Percentiles rank a stretch among this genome's conserved stretches.
Conservation (phyloP, 495 filamentous ascomycete genomes). For the Penicillium coffeae region DNA sequence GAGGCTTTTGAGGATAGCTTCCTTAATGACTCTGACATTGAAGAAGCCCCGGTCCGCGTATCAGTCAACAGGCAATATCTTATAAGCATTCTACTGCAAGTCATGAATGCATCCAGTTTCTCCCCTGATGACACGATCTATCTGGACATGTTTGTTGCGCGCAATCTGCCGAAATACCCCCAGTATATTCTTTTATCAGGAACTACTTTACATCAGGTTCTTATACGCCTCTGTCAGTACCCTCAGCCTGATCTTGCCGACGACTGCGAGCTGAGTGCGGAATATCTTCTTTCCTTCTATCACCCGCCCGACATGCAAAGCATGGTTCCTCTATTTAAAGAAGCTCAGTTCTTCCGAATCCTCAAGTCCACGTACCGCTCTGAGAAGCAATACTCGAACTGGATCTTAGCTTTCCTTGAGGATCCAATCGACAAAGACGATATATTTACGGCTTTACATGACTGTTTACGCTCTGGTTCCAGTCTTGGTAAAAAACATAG, state of each 20-base stretch:
- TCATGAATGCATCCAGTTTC: constrained; percentile 74
- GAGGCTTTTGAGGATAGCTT: constrained; percentile 97
- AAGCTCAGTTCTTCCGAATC: constrained; percentile 88
- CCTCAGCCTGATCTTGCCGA: constrained; percentile 78
- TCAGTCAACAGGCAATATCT: constrained; percentile 88
- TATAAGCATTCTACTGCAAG: constrained; percentile 80
- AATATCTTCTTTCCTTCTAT: constrained; percentile 91
- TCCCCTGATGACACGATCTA: constrained; percentile 81
- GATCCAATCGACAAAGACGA: constrained; percentile 69
- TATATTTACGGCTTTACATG: constrained; percentile 75
- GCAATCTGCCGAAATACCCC: constrained; percentile 93
- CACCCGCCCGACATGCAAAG: constrained; percentile 76
- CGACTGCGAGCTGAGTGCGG: constrained; percentile 91
- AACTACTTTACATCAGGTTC: constrained; percentile 73
- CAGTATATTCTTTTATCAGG: constrained; percentile 91
- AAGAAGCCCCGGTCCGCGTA: constrained; percentile 43
- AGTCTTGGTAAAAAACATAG: constrained; percentile 69
- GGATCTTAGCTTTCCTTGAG: constrained; percentile 80
- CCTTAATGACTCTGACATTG: constrained; percentile 62
- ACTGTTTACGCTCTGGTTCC: constrained; percentile 72
- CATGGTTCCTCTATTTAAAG: constrained; percentile 71
- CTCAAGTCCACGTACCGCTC: constrained; percentile 81
- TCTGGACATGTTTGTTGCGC: constrained; percentile 95
- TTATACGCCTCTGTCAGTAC: constrained; percentile 79
- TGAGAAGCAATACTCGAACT: constrained; percentile 74